A percentile compares a stretch with the other conserved stretches of the same genome.
Conservation (phyloP, 805 yeast species). For the Saturnispora sanitii region DNA sequence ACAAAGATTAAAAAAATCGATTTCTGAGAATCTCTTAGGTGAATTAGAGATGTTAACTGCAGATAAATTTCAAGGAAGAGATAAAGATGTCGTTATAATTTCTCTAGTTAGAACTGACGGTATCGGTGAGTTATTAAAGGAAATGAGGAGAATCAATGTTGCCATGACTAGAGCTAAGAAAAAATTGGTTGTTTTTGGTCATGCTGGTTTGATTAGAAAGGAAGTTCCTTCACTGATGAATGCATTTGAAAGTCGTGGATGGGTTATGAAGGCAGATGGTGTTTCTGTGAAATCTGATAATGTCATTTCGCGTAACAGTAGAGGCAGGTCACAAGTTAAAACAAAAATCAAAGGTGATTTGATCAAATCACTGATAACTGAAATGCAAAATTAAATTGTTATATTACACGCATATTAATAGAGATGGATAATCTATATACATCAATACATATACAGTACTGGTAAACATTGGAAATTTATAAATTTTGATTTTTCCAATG, state of each 20-base stretch:
- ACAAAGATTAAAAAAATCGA: constrained; percentile 29
- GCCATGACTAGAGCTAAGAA: constrained; percentile 86
- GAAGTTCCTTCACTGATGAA: constrained; percentile 52
- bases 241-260: constrained; percentile 43
- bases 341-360: constrained; percentile 7
- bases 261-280: constrained; percentile 53
- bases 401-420: neutral
- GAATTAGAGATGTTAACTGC: constrained; percentile 80
- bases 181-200: constrained; percentile 78
- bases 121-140: constrained; percentile 72
- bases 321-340: constrained; percentile 1
- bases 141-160: constrained; percentile 89
- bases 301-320: neutral
- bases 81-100: constrained; percentile 82
- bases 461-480: neutral
- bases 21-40: constrained; percentile 9
- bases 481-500: constrained; percentile 41
- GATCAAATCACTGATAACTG: constrained; percentile 1
- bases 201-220: constrained; percentile 48
- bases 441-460: neutral
- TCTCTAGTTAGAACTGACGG: constrained; percentile 81
- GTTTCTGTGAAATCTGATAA: neutral
- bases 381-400: neutral
- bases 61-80: constrained; percentile 93
- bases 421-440: neutral